Base-by-base conservation (phyloP, 2,329 filamentous ascomycete genomes). In the Trichoderma sp. region DNA sequence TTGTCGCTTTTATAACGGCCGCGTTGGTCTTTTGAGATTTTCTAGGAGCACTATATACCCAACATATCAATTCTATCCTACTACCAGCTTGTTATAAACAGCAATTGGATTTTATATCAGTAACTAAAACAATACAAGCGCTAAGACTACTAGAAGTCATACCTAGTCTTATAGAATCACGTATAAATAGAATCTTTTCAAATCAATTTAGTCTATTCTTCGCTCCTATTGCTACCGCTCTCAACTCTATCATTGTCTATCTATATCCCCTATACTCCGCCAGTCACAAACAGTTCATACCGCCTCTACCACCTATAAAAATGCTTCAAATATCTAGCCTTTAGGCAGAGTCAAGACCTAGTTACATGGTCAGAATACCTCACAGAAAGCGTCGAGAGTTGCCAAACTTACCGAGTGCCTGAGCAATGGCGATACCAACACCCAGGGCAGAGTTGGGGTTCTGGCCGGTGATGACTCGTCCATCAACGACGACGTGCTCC, bases 391-490 rank as follows among this genome's bases (percentile, higher is more conserved):
- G n/a, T 49, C 8, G 10, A 49, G n/a, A 49, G n/a, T 49, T 49
- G 10, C 43, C n/a, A 49, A 21, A 49, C 43, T 13, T 49, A 49
- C 43, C 43, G 21, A 49, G 19, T 21, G 43, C 43, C 8, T 21
- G n/a, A 21, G 43, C 43, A 49, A 49, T 49, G 7, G 80, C 83
- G 76, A 82, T 80, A 0, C 80, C 84, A 4, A 85, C 77, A 0
- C 74, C 81, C 71, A 79, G 79, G 10, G 81, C 80, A 35, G 81
- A 84, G 4, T 78, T 80, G 13, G 84, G 84, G 75, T 86, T 86
- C 80, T 86, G 83, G 5, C 84, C 84, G 1, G 84, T 85, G 69
- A 86, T 83, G 52, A 86, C 68, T 69, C 80, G 81, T n/a, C 83
- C 83, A 37, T 81, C 78, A 5, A 83, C 81, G 2, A 83, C 77